Conservation (phyloP, 257 asterid genomes). For the Solanum microdontum region DNA sequence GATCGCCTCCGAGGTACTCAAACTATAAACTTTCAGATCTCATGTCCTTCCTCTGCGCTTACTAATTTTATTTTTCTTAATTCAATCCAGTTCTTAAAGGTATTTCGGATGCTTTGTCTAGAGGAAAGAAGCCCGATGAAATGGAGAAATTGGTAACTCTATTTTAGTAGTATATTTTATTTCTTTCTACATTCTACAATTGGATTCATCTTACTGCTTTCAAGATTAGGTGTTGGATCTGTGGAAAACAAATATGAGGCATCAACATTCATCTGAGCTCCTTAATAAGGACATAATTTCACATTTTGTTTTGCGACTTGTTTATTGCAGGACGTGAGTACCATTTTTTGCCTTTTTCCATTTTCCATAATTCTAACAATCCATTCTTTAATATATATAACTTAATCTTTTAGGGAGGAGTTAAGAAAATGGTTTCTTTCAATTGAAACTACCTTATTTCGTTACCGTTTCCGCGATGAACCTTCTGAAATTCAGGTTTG, state of each 20-base stretch:
- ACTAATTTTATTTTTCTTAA: not conserved
- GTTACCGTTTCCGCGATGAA: conserved; percentile 58
- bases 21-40: not conserved
- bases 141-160: conserved; percentile 44
- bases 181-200: not conserved
- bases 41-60: not conserved
- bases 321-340: conserved; percentile 86
- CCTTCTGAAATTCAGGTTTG: conserved; percentile 58
- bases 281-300: conserved; percentile 77
- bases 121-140: conserved; percentile 77
- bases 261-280: conserved; percentile 47
- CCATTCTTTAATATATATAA: not conserved
- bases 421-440: conserved; percentile 90
- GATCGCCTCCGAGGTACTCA: conserved; percentile 78
- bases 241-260: conserved; percentile 64
- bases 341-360: not conserved
- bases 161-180: not conserved
- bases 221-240: conserved; percentile 33
- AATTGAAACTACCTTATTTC: conserved; percentile 73
- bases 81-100: conserved; percentile 66
- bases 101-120: conserved; percentile 75
- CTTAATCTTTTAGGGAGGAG: conserved; percentile 47
- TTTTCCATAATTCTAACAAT: not conserved
- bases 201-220: not conserved
- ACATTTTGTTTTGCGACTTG: conserved; percentile 89